Evolutionary conservation across 1,139 yeast genomes (phyloP), one percentile per base, ranked within the genome.

Genomic region (Blastobotrys malaysiensis): DNA sequence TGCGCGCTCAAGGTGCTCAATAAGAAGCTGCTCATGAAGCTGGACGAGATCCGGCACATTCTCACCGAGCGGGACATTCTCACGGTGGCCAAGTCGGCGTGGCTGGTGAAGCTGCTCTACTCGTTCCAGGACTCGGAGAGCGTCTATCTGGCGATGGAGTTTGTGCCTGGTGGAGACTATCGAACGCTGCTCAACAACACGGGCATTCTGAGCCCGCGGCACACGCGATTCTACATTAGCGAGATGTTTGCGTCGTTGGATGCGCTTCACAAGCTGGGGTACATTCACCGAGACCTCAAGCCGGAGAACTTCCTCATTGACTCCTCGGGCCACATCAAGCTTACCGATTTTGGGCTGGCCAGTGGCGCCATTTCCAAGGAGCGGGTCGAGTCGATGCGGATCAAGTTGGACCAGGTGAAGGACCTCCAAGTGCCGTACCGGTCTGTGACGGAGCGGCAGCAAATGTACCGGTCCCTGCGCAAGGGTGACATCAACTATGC

Each of bases 91-190:
- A 80, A 97, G 69, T 84, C 95, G 56, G 97, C 91, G 58, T 95
- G 99, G 99, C 77, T 95, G 49, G 99, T 93, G 46, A 90, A 90
- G 70, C 76, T 95, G 55, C 77, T 90, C 57, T 95, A 95, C 69
- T 97, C 99, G 2, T 95, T 95, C 73, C 99, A 95, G 69, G 98
- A 93, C 70, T 74, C 85, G 0, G 93, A 87, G 58, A 88, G 88
- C 69, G 88, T 95, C 45, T 95, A 88, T 64, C 77, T 95, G 65
- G 99, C 99, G 1, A 95, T 95, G 99, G 99, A 95, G 69, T 95
- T 88, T 71, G 99, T 95, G 9, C 97, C 99, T 3, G 99, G 99
- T 57, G 99, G 99, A 51, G 99, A 95, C 69, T 95, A 89, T 74
- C 84, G 99, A 68, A 95, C 99, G 1, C 75, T 95, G 60, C 80